Evolutionary conservation across 495 filamentous ascomycete species (phyloP).

Genomic region (Lophiotrema nucula): DNA sequence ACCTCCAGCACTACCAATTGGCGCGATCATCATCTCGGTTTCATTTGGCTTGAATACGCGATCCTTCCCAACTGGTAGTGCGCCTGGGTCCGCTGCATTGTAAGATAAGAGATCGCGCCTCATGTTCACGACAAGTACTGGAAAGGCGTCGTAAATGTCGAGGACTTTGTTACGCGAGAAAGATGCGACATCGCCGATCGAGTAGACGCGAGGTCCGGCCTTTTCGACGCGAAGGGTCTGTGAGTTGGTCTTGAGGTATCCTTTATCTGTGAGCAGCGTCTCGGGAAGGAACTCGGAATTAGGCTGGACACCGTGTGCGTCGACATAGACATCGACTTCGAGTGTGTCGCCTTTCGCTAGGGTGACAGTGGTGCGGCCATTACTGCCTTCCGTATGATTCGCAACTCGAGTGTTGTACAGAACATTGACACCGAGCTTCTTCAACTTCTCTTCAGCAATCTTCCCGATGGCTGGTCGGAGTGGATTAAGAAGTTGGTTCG

Average conservation of each 20-base stretch:
- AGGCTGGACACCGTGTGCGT: constrained; percentile 47
- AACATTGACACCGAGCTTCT: constrained; percentile 46
- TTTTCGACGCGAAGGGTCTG: constrained; percentile 50
- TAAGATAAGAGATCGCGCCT: constrained; percentile 40
- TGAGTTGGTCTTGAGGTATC: constrained; percentile 46
- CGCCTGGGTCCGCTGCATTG: constrained; percentile 1
- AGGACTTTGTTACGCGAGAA: constrained; percentile 41
- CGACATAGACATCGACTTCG: constrained; percentile 51
- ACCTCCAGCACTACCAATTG: constrained; percentile 53
- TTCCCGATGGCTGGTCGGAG: constrained; percentile 39
- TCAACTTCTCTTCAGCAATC: constrained; percentile 45
- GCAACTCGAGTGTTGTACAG: constrained; percentile 42
- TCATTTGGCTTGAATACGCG: constrained; percentile 29
- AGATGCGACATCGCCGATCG: constrained; percentile 45
- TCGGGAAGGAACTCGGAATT: constrained; percentile 47
- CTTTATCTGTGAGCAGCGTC: constrained; percentile 39
- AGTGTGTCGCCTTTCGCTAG: constrained; percentile 42
- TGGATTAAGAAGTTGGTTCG: constrained; percentile 45
- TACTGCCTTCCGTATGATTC: constrained; percentile 9
- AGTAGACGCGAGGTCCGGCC: constrained; percentile 51
- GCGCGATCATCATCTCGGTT: constrained; percentile 48
- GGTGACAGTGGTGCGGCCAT: constrained; percentile 36
- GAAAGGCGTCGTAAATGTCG: constrained; percentile 44
- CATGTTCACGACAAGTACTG: constrained; percentile 48
- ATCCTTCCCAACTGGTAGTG: constrained; percentile 30